Base-by-base conservation (phyloP, 2,329 filamentous ascomycete species). In the Fusarium nanum region DNA sequence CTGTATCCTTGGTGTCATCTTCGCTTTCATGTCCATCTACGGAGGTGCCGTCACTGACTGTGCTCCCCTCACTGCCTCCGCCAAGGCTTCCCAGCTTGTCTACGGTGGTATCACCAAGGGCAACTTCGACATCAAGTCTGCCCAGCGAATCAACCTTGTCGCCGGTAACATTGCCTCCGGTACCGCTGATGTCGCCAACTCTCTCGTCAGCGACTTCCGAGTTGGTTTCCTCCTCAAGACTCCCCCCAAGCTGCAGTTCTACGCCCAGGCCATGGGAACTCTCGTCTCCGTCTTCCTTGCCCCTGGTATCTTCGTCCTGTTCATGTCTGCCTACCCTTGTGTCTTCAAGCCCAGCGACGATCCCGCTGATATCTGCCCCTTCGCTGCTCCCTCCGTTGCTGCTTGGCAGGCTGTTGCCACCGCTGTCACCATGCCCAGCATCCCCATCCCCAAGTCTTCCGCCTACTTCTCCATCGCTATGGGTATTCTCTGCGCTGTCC, bases 71-170 rank as follows among this genome's bases (percentile, higher is more conserved):
- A 91, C 89, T 5, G 88, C 90, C 6, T 88, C 88, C 1, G 85
- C 89, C 70, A 92, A 92, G 79, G 89, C 89, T 7, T 90, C 88
- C 3, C 90, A 92, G 81, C 86, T 92, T 60, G 84, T 92, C 57
- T 88, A 90, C 48, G 89, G 89, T 69, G 89, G 86, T 53, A 88
- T 89, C 30, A 91, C 89, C 37, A 83, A 85, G 67, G 82, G 86
- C 60, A 80, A 84, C 68, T 86, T 85, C 78, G 73, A 78, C 3
- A 69, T 86, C 58, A 71, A 79, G 9, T 78, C 86, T 18, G 88
- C 89, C 2, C 90, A 91, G 79, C 82, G 84, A 53, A 84, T 92
- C 79, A 92, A 92, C 81, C 79, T 92, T 30, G 84, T 91, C 32
- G 89, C 89, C 44, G 89, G 89, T 68, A 82, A 82, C 73, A 82